Percentiles rank a stretch among this genome's conserved stretches.
Evolutionary conservation across 331 rosid genomes (phyloP).

Genomic region (Spiraea crenata): DNA sequence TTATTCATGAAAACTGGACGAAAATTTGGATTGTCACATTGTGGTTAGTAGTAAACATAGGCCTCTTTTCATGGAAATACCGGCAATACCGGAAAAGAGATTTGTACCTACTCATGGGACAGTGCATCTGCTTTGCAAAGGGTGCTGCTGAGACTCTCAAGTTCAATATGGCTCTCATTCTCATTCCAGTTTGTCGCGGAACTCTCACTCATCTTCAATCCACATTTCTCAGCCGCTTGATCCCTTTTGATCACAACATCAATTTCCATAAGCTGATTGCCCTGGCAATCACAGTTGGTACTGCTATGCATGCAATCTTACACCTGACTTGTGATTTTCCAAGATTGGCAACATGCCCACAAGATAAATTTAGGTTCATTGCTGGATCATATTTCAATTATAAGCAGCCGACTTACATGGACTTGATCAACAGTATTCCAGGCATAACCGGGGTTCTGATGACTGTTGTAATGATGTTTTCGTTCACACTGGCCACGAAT

Average conservation of each 20-base stretch:
- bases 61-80: constrained; percentile 65
- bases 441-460: constrained; percentile 73
- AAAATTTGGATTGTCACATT: constrained; percentile 60
- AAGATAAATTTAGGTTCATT: constrained; percentile 35
- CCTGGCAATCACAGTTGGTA: constrained; percentile 51
- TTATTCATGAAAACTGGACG: constrained; percentile 51
- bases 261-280: constrained; percentile 75
- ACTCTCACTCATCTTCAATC: constrained; percentile 64
- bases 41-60: constrained; percentile 60
- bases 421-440: constrained; percentile 35
- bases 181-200: constrained; percentile 79
- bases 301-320: constrained; percentile 40
- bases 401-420: constrained; percentile 48
- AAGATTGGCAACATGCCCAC: constrained; percentile 42
- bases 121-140: constrained; percentile 73
- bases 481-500: constrained; percentile 75
- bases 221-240: constrained; percentile 46
- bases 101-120: constrained; percentile 69
- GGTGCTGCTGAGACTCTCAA: constrained; percentile 96
- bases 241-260: constrained; percentile 88
- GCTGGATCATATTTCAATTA: constrained; percentile 48
- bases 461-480: constrained; percentile 61
- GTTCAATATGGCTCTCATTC: constrained; percentile 91
- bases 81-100: constrained; percentile 41
- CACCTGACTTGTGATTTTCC: constrained; percentile 84